Conservation (phyloP, 2,329 filamentous ascomycete genomes). For the Fusarium sp. region DNA sequence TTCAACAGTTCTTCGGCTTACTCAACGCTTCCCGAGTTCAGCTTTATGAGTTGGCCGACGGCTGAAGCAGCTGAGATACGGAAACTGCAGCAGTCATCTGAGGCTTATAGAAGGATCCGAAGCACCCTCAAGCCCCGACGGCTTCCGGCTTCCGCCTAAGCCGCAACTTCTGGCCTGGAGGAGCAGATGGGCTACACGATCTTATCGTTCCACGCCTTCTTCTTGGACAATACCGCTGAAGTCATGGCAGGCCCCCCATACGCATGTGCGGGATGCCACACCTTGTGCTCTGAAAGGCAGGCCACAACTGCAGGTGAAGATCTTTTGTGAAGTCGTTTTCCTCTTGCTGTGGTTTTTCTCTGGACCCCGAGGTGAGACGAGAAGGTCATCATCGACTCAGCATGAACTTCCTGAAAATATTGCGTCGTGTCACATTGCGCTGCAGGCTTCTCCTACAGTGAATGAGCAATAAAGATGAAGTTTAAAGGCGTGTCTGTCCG, state of each 20-base stretch:
- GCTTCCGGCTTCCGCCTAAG: conserved; percentile 36
- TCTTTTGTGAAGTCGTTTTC: conserved; percentile 5
- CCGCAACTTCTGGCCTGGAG: background rate
- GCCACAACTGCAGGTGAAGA: conserved; percentile 26
- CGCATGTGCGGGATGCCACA: conserved; percentile 8
- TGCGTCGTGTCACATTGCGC: conserved; percentile 16
- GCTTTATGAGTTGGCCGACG: background rate
- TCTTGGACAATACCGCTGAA: conserved; percentile 22
- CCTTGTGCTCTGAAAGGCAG: conserved; percentile 14
- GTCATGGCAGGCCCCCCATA: conserved; percentile 13
- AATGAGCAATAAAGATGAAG: background rate
- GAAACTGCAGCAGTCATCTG: conserved; percentile 9
- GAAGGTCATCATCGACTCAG: conserved; percentile 14
- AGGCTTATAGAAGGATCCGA: conserved; percentile 7
- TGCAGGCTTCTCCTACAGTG: background rate
- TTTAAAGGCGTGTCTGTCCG: conserved; percentile 21
- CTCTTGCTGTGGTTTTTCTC: conserved; percentile 5
- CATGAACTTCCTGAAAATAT: conserved; percentile 13
- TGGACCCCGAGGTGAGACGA: conserved; percentile 27
- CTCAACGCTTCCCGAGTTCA: background rate
- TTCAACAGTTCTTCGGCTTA: too few species aligned
- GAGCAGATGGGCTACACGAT: conserved; percentile 24
- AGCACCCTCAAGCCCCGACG: conserved; percentile 23
- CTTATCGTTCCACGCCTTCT: conserved; percentile 16
- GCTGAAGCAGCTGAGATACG: background rate